Evolutionary conservation across 1,284 basidiomycete species (phyloP).

Genomic region (Ganoderma sinense): DNA sequence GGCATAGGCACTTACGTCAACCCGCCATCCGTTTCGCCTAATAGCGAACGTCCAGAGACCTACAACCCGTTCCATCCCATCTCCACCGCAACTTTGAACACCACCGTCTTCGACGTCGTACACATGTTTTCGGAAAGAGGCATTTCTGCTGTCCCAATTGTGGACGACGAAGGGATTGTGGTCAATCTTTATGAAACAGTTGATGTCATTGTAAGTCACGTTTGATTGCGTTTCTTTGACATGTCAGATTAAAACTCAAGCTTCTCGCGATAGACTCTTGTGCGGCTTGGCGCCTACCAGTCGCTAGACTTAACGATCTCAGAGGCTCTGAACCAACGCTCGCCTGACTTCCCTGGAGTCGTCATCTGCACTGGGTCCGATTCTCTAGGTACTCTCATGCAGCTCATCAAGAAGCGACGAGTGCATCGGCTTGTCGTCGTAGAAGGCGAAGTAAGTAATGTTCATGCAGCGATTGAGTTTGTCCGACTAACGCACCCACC

Average conservation of each 20-base stretch:
- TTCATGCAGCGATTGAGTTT: conserved; percentile 6
- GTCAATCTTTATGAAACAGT: conserved; percentile 99
- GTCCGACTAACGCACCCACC: conserved; percentile 20
- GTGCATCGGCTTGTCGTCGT: conserved; percentile 96
- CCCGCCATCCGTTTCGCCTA: conserved; percentile 43
- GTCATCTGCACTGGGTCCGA: conserved; percentile 95
- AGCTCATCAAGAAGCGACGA: conserved; percentile 91
- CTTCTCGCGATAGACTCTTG: conserved; percentile 75
- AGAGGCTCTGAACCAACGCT: conserved; percentile 91
- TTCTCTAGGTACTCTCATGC: conserved; percentile 91
- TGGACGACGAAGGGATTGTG: conserved; percentile 93
- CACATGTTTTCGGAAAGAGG: conserved; percentile 98
- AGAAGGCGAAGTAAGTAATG: conserved; percentile 73
- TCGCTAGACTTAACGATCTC: conserved; percentile 95
- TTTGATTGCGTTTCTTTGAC: conserved; percentile 18
- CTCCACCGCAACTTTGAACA: conserved; percentile 90
- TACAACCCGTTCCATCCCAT: conserved; percentile 87
- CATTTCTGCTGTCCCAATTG: conserved; percentile 97
- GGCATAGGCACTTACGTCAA: conserved; percentile 94
- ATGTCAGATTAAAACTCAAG: conserved; percentile 11
- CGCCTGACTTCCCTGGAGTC: conserved; percentile 94
- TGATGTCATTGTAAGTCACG: conserved; percentile 89
- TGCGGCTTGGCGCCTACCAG: conserved; percentile 94
- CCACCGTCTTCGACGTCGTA: conserved; percentile 97
- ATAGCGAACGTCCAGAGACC: conserved; percentile 50